phyloP scores from a whole-genome alignment of 2,329 filamentous ascomycete genomes.

The Hirsutella thompsonii region DNA sequence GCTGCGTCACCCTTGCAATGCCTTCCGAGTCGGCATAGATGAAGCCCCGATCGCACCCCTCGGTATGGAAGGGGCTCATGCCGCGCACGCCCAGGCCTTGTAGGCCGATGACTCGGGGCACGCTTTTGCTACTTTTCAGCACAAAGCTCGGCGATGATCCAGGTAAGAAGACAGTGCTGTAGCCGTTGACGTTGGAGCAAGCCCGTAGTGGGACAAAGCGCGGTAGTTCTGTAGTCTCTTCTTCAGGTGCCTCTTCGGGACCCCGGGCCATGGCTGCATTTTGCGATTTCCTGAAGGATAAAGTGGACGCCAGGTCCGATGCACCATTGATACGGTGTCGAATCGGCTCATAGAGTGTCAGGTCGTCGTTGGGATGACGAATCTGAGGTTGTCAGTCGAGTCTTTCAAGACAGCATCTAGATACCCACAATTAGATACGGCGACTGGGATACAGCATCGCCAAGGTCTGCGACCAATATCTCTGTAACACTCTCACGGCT shows the following conservation, averaged over 20 bases:
- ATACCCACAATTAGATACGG: constrained; percentile 69
- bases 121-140: constrained; percentile 66
- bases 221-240: constrained; percentile 32
- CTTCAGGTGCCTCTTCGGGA: constrained; percentile 33
- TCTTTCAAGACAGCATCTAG: background rate
- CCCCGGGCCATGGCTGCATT: constrained; percentile 55
- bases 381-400: constrained; percentile 32
- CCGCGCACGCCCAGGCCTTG: constrained; percentile 55
- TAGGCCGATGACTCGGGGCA: constrained; percentile 62
- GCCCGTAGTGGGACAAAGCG: constrained; percentile 41
- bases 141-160: constrained; percentile 72
- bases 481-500: constrained; percentile 65
- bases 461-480: constrained; percentile 72
- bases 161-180: constrained; percentile 71
- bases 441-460: constrained; percentile 54
- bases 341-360: constrained; percentile 79
- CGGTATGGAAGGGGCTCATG: constrained; percentile 65
- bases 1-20: constrained; percentile 58
- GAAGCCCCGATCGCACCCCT: constrained; percentile 68
- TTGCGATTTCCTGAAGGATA: constrained; percentile 65
- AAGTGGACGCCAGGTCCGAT: constrained; percentile 32
- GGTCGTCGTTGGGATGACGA: constrained; percentile 66
- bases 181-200: constrained; percentile 58
- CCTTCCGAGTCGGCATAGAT: constrained; percentile 66
- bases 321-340: constrained; percentile 28